Percentiles rank a stretch among this genome's conserved stretches.
Conservation (phyloP, 1,284 basidiomycete species). For the Bjerkandera adusta region DNA sequence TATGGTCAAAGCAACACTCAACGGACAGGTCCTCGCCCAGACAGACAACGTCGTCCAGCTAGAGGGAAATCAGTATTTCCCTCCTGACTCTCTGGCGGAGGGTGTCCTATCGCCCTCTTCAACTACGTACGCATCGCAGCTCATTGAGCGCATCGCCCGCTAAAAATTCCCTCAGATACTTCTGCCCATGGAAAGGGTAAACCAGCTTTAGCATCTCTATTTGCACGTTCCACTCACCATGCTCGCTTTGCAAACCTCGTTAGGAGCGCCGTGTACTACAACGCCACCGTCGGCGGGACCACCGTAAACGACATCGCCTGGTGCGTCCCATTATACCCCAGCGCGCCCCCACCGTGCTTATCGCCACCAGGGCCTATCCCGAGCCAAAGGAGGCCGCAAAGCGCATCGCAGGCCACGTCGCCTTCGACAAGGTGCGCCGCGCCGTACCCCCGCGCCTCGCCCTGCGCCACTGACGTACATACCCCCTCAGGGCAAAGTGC, state of each 20-base stretch:
- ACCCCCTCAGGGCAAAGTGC: too few species aligned
- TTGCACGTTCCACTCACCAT: background rate
- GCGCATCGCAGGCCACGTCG: slow-evolving; percentile 56
- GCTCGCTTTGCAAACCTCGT: background rate
- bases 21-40: slow-evolving; percentile 55
- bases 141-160: background rate
- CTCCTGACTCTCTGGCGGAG: slow-evolving; percentile 46
- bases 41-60: slow-evolving; percentile 49
- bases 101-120: slow-evolving; percentile 43
- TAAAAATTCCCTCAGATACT: slow-evolving; percentile 40
- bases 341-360: background rate
- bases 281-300: slow-evolving; percentile 46
- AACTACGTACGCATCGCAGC: slow-evolving; percentile 40
- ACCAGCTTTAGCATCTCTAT: too few species aligned
- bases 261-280: slow-evolving; percentile 64
- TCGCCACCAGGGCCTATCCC: slow-evolving; percentile 56
- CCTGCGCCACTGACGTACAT: too few species aligned
- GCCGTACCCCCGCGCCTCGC: too few species aligned
- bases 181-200: slow-evolving; percentile 69
- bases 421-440: slow-evolving; percentile 67
- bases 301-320: slow-evolving; percentile 58
- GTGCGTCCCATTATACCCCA: slow-evolving; percentile 34
- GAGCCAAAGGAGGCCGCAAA: slow-evolving; percentile 48
- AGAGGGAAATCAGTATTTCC: slow-evolving; percentile 71
- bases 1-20: slow-evolving; percentile 50